A percentile compares a stretch with the other conserved stretches of the same genome.
phyloP scores from a whole-genome alignment of 768 basidiomycete species.

The Tremella fuciformis region DNA sequence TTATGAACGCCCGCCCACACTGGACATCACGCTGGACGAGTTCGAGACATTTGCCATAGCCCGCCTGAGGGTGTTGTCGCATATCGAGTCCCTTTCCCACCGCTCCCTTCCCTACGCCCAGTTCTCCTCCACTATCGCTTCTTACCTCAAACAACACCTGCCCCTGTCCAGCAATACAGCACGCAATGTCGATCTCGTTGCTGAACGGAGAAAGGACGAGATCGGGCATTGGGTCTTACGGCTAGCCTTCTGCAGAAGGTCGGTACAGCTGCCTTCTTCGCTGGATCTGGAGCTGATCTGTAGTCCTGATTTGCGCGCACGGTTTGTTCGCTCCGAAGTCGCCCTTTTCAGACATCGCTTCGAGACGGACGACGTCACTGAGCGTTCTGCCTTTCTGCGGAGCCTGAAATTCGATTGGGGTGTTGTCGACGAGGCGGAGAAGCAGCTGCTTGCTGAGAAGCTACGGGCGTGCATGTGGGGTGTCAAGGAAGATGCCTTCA shows the following conservation, averaged over 20 bases:
- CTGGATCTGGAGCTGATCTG: background rate
- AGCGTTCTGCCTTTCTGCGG: conserved; percentile 65
- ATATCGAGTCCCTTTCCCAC: conserved; percentile 40
- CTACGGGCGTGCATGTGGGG: conserved; percentile 58
- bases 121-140: conserved; percentile 55
- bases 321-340: conserved; percentile 86
- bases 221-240: conserved; percentile 90
- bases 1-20: conserved; percentile 78
- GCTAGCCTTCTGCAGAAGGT: conserved; percentile 95
- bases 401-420: conserved; percentile 54
- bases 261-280: conserved; percentile 53
- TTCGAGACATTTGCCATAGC: conserved; percentile 90
- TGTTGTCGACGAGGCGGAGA: conserved; percentile 63
- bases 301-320: conserved; percentile 82
- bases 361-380: conserved; percentile 61
- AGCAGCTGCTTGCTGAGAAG: conserved; percentile 55
- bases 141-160: conserved; percentile 72
- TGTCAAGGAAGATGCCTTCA: conserved; percentile 54
- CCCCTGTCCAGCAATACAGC: conserved; percentile 62
- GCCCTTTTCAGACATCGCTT: conserved; percentile 80
- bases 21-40: conserved; percentile 89
- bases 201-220: conserved; percentile 75
- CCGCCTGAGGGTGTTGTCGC: conserved; percentile 57
- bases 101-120: conserved; percentile 37
- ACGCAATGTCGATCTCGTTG: conserved; percentile 56